Evolutionary conservation across 176 grass and related monocot genomes (phyloP).

Genomic region (Triticum timopheevii): DNA sequence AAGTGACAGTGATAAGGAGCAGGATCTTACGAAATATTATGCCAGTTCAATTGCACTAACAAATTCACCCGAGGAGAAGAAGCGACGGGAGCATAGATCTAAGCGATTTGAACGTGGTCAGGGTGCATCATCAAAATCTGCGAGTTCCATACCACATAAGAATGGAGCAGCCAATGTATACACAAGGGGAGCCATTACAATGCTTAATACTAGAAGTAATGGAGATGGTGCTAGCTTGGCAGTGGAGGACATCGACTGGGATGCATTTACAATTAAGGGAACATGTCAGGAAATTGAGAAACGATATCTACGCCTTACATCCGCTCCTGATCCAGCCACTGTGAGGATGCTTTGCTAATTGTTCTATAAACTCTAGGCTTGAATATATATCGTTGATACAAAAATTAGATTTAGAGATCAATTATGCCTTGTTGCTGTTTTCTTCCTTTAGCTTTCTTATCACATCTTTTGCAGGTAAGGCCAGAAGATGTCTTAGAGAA

Average conservation of each 20-base stretch:
- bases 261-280: constrained; percentile 89
- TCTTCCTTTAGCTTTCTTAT: constrained; percentile 29
- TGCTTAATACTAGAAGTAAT: constrained; percentile 52
- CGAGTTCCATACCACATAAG: constrained; percentile 40
- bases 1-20: constrained; percentile 73
- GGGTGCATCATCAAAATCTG: constrained; percentile 32
- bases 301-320: constrained; percentile 81
- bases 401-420: not conserved
- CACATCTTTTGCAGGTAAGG: constrained; percentile 64
- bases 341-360: constrained; percentile 45
- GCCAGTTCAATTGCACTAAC: constrained; percentile 55
- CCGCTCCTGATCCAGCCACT: constrained; percentile 79
- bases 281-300: constrained; percentile 94
- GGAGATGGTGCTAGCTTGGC: constrained; percentile 43
- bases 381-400: not conserved
- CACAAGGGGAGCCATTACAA: constrained; percentile 45
- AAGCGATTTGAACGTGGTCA: constrained; percentile 81
- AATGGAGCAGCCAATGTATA: constrained; percentile 30
- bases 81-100: constrained; percentile 63
- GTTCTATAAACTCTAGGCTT: constrained; percentile 31
- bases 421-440: not conserved
- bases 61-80: constrained; percentile 86
- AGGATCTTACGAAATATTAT: constrained; percentile 68
- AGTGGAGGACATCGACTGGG: constrained; percentile 94
- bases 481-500: constrained; percentile 93